Evolutionary conservation across 495 filamentous ascomycete genomes (phyloP), one percentile per base, ranked within the genome.

Genomic region (Hyaloscypha finlandica): DNA sequence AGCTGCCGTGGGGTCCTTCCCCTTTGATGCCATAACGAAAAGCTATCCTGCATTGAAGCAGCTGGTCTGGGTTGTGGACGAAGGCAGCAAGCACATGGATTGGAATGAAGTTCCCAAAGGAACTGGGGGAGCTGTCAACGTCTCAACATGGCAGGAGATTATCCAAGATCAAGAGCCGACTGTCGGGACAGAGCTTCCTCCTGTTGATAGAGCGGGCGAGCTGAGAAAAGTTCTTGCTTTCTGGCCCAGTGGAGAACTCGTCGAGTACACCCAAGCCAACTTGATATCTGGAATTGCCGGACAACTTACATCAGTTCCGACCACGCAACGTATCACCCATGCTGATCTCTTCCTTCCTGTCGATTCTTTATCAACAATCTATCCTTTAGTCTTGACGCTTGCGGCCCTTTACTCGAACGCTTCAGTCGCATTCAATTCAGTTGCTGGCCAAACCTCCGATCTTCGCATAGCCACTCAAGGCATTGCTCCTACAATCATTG

Each of bases 61-160:
- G 63, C 85, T 97, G 16, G 83, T 97, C 65, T 98, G 93, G 92
- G 94, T 97, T 4, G 96, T 95, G 8, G 95, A 97, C 71, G 83
- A 90, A 72, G 92, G 92, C 37, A 97, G 91, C 78, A 85, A 87
- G 68, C 95, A 99, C 74, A 92, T 98, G 84, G 94, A 96, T 78
- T 89, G 86, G 85, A 84, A 93, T 74, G 91, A 92, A 70, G 87
- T 93, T 3, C 92, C 92, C 12, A 85, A 88, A 68, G 88, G 89
- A 19, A 87, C 88, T 51, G 88, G 89, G 32, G 84, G 88, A 52
- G 86, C 81, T 59, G 81, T 94, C 67, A 88, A 89, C 30, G 91
- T 96, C 11, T 85, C 88, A 16, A 93, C 93, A 19, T 97, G 92
- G 93, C 90, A 95, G 69, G 91, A 97, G 48, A 81, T 96, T 58